phyloP scores from a whole-genome alignment of 73 alveolate species.

The Durusdinium trenchii region DNA sequence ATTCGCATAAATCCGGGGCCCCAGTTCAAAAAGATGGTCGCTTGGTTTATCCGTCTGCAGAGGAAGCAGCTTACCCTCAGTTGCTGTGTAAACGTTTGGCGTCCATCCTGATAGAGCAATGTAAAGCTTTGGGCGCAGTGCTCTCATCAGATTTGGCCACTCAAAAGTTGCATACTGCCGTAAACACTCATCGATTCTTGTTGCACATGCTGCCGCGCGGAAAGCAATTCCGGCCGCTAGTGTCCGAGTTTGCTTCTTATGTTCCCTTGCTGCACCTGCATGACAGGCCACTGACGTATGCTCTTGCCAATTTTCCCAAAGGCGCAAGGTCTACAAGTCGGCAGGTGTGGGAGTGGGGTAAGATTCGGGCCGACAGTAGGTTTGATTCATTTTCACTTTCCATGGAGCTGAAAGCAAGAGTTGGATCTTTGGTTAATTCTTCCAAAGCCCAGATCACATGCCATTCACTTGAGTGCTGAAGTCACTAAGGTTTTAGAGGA shows the following conservation, averaged over 20 bases:
- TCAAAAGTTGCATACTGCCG: background rate
- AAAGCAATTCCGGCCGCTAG: background rate
- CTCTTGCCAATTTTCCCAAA: background rate
- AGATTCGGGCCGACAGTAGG: no score
- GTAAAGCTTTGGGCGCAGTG: background rate
- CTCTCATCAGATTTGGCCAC: background rate
- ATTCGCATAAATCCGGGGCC: background rate
- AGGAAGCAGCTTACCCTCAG: conserved; percentile 11
- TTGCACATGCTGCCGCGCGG: background rate
- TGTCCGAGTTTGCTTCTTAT: background rate
- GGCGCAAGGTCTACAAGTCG: background rate
- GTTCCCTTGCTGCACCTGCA: background rate
- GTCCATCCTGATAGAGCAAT: no score
- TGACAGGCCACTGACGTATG: background rate
- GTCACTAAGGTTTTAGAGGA: no score
- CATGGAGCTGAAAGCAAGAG: no score
- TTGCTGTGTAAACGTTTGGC: background rate
- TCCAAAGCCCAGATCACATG: no score
- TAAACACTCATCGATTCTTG: background rate
- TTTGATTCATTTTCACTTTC: no score
- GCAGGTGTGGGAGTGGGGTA: background rate
- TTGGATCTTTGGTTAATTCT: no score
- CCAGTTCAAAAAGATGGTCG: background rate
- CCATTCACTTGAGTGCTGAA: no score
- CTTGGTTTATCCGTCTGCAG: background rate